A percentile compares a stretch with the other conserved stretches of the same genome.
These are phyloP conservation scores for Calocybe cyanea DNA, from an alignment of 768 basidiomycete species.

Conservation along the genomic window DNA sequence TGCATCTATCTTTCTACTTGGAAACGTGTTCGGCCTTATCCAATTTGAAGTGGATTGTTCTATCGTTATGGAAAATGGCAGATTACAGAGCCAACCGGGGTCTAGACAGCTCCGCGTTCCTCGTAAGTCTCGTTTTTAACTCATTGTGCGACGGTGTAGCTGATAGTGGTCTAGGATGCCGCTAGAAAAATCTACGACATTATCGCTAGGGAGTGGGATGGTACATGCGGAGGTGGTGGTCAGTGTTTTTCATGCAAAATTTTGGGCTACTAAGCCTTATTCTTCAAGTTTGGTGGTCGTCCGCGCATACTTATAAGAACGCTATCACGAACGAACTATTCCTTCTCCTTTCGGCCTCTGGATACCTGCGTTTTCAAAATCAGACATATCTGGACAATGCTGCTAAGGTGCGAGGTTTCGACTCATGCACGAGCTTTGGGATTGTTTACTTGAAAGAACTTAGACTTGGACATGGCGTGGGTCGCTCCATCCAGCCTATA, in stretches of 20 bases:
- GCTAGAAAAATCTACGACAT: slow-evolving; percentile 48
- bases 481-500: slow-evolving; percentile 3
- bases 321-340: slow-evolving; percentile 60
- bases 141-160: background rate
- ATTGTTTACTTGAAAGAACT: no score
- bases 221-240: slow-evolving; percentile 51
- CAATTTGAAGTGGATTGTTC: slow-evolving; percentile 46
- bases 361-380: slow-evolving; percentile 36
- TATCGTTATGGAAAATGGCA: slow-evolving; percentile 55
- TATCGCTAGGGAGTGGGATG: slow-evolving; percentile 48
- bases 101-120: slow-evolving; percentile 24
- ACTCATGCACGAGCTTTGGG: background rate
- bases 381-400: slow-evolving; percentile 46
- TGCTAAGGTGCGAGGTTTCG: slow-evolving; percentile 28
- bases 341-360: slow-evolving; percentile 45
- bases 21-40: background rate
- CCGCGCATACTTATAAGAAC: slow-evolving; percentile 53
- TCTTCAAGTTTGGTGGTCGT: slow-evolving; percentile 52
- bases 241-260: slow-evolving; percentile 1
- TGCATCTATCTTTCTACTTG: slow-evolving; percentile 5
- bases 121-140: slow-evolving; percentile 17
- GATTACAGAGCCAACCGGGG: slow-evolving; percentile 47
- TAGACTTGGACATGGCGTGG: slow-evolving; percentile 36
- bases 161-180: slow-evolving; percentile 31
- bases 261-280: background rate